These are phyloP conservation scores for Paxillus rubicundulus DNA, from an alignment of 768 basidiomycete genomes.

Conservation along the genomic window DNA sequence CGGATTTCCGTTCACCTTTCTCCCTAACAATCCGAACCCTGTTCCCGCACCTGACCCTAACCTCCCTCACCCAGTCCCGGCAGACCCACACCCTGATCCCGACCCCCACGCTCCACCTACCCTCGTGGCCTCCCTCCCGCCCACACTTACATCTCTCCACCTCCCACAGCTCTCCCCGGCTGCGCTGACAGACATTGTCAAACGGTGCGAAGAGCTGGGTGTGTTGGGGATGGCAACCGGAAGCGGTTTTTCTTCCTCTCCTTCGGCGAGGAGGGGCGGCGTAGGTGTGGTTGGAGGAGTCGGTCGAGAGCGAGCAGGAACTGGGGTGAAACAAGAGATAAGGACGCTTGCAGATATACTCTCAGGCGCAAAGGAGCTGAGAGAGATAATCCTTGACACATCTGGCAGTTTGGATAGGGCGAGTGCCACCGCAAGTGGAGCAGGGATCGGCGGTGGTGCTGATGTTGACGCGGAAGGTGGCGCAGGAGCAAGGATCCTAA, in stretches of 20 bases:
- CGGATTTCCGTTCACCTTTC: constrained; percentile 6
- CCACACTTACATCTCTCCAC: constrained; percentile 31
- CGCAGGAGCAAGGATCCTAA: background rate
- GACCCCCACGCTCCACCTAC: constrained; percentile 15
- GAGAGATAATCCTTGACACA: constrained; percentile 20
- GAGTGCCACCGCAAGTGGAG: background rate
- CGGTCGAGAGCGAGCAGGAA: background rate
- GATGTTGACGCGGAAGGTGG: background rate
- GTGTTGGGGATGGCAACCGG: constrained; percentile 21
- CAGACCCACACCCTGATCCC: constrained; percentile 28
- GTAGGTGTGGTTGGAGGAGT: background rate
- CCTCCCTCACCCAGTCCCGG: background rate
- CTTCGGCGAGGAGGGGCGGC: background rate
- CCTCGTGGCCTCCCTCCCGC: constrained; percentile 31
- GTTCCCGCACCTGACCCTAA: background rate
- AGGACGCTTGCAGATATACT: constrained; percentile 11
- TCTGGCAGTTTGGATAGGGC: background rate
- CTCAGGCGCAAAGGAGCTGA: constrained; percentile 11
- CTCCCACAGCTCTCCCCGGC: constrained; percentile 22
- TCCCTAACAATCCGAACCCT: constrained; percentile 1
- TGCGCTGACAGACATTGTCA: constrained; percentile 20
- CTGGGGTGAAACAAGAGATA: constrained; percentile 10
- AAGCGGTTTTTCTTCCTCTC: constrained; percentile 1
- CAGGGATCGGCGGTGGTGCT: background rate
- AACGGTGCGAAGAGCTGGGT: constrained; percentile 15